Base-by-base conservation (phyloP, 495 filamentous ascomycete species). In the Neurospora intermedia region DNA sequence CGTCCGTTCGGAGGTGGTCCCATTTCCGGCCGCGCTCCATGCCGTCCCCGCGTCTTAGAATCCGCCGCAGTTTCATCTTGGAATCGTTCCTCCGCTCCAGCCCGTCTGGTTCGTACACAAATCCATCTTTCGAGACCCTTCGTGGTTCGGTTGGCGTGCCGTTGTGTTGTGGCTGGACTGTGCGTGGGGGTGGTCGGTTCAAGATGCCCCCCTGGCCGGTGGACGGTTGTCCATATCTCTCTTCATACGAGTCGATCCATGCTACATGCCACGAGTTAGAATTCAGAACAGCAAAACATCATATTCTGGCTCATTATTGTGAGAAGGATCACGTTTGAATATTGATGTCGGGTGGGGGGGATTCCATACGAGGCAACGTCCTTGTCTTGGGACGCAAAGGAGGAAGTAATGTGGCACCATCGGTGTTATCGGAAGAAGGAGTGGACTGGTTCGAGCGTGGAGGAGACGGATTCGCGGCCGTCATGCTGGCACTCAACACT, bases 81-180 rank as follows among this genome's bases (percentile, higher is more conserved):
- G 74, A 69, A 27, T 70, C 76, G 43, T 77, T 77, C 16, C 41
- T 69, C 41, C 73, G 80, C 39, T 81, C 79, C 16, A 73, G 42
- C 13, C 72, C 78, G 41, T 80, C 77, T 69, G 79, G 79, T 76
- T 82, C 82, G 73, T 87, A 83, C 7, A 88, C 80, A 71, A 79
- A 88, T n/a, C 87, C 87, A 80, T 88, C 87, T 66, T 82, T 81
- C 0, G 87, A 88, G 7, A 87, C 79, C 66, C 85, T 81, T 66
- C 85, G 82, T 76, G 78, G 80, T 69, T 75, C 40, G 75, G 85
- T 79, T 9, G 89, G 88, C 6, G 82, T 82, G 77, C 86, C 82
- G 73, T 91, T 88, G 80, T 90, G 89, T 27, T 91, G 89, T 20
- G 91, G 85, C 18, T 87, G 82, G 31, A 87, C 77, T 18, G 88